Evolutionary conservation across 139 green algal species (phyloP).

Genomic region (Spirogloea muscicola): DNA sequence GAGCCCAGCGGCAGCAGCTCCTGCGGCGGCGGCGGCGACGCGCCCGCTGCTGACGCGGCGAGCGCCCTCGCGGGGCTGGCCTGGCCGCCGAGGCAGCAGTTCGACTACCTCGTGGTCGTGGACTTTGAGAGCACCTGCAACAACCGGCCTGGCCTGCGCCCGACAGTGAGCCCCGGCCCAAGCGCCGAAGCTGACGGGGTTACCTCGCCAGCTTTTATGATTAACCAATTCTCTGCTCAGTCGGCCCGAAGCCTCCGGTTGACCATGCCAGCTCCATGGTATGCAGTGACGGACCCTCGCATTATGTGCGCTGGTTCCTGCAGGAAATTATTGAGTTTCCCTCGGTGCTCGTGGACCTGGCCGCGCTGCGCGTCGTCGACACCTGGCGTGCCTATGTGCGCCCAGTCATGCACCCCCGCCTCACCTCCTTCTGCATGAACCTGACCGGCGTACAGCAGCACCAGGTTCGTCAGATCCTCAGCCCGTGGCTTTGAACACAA

Average conservation of each 20-base stretch:
- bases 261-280: too few relatives aligned
- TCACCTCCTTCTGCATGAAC: slow-evolving; percentile 65
- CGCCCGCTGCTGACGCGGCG: too few relatives aligned
- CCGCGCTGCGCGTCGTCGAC: slow-evolving; percentile 35
- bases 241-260: too few relatives aligned
- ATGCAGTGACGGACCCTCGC: too few relatives aligned
- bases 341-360: slow-evolving; percentile 54
- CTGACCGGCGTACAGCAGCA: slow-evolving; percentile 66
- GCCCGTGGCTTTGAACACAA: too few relatives aligned
- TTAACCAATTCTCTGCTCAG: too few relatives aligned
- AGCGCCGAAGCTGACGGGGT: too few relatives aligned
- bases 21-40: too few relatives aligned
- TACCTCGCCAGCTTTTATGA: too few relatives aligned
- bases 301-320: too few relatives aligned
- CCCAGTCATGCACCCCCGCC: slow-evolving; percentile 56
- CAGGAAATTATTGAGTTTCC: slow-evolving; percentile 72
- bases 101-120: slow-evolving; percentile 44
- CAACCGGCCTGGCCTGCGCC: slow-evolving; percentile 10
- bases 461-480: slow-evolving; percentile 37
- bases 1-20: too few relatives aligned
- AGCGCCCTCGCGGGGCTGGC: not conserved
- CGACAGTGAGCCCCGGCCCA: not conserved
- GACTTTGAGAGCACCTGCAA: slow-evolving; percentile 47
- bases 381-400: slow-evolving; percentile 58
- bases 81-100: slow-evolving; percentile 17